Base-by-base conservation (phyloP, 2,329 filamentous ascomycete species). In the Nemania bipapillata region DNA sequence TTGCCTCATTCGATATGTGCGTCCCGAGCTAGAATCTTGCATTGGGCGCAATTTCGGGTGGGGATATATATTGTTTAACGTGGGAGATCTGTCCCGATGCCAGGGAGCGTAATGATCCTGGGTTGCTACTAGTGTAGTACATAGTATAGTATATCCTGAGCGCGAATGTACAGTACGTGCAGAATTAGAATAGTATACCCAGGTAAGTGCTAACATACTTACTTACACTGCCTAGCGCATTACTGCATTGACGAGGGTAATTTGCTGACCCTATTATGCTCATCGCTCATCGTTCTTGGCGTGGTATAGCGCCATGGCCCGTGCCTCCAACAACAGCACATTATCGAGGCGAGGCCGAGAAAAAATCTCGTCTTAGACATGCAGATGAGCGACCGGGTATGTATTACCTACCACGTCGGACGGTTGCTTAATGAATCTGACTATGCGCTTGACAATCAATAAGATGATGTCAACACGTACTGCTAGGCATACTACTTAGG, bases 201-300 rank as follows among this genome's bases (percentile, higher is more conserved):
- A 32, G 30, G 30, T 32, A 32, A 32, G 30, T 32, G 9, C 9
- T 40, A 40, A 40, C 37, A 6, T 45, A 20, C 5, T n/a, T 6
- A 45, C 17, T 9, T 20, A 26, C 47, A 50, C n/a, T 50, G 20
- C 47, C 47, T 30, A 56, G 59, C 71, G 74, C 74, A 76, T 76
- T 74, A 70, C 74, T 72, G 74, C 75, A 77, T 77, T 72, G 73
- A 72, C 57, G 65, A 72, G 68, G 72, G 58, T 66, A 77, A 77
- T 77, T 75, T 77, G 50, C 70, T 68, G 52, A 22, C 63, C 71
- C 60, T 72, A 70, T 72, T 71, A 71, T 54, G 50, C 61, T 70
- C 69, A 66, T 70, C 65, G 57, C 69, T 54, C 37, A 67, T 54
- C 22, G 30, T 24, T 50, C 68, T 68, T 45, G 58, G 56, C 37